Evolutionary conservation across 331 rosid genomes (phyloP), one percentile per base, ranked within the genome.

Genomic region (Malus hybrid): DNA sequence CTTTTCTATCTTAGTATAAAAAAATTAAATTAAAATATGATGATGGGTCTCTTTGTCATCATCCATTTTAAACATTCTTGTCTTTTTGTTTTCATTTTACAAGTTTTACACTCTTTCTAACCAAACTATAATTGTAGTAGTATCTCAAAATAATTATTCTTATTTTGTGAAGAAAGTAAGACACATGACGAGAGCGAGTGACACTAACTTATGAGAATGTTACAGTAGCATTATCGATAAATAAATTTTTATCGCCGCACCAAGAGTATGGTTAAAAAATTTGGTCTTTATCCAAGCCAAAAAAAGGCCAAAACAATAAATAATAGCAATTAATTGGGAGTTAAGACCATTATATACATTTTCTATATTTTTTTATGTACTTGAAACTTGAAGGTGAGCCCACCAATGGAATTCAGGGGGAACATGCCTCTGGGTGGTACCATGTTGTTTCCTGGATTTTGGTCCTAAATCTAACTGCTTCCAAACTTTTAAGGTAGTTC

Each of bases 371-470:
- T 18, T 3, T 32, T 31, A 6, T 31, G 48, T 71, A 32, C 12
- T 52, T 52, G 18, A 63, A 63, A 31, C 6, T 50, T 50, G 19
- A 31, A 64, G 65, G 10, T 71, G 75, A 55, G 31, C 54, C 66
- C 76, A 71, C 76, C 3, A 64, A 34, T 15, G 0, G 27, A 36
- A 59, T 15, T 39, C 12, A 36, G 36, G 6, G 34, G 67, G 76
- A 36, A 72, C 67, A 59, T 36, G 57, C 31, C 57, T 14, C 11
- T 5, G n/a, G 7, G 57, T 4, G 12, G 67, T 72, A 14, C 18
- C 56, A 57, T 57, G 67, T 70, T 70, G 74, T 57, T 36, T 72
- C 68, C 39, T 39, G 54, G 52, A 71, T 55, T 71, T 14, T 29
- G 33, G 27, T 1, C n/a, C 65, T 20, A 36, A 36, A 39, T 27